These are phyloP conservation scores for Scheffersomyces ergatensis DNA, from an alignment of 805 yeast species.

Conservation along the genomic window DNA sequence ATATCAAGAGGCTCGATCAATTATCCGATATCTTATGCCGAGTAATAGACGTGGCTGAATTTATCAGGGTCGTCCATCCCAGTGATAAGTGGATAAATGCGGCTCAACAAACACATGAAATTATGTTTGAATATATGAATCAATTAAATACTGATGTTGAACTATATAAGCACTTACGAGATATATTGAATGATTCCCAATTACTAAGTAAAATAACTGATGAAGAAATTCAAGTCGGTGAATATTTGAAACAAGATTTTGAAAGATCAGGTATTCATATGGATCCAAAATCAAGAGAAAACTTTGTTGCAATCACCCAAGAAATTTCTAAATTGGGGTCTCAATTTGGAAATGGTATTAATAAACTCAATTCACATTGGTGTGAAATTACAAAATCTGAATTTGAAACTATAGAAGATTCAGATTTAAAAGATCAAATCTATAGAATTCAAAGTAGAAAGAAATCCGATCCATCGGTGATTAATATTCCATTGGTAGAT, in stretches of 20 bases:
- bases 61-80: conserved; percentile 87
- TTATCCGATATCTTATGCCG: conserved; percentile 86
- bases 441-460: not conserved
- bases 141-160: conserved; percentile 79
- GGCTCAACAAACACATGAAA: conserved; percentile 85
- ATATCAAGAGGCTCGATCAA: conserved; percentile 70
- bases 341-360: conserved; percentile 57
- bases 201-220: conserved; percentile 39
- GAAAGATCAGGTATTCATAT: conserved; percentile 86
- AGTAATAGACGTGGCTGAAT: conserved; percentile 91
- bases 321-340: conserved; percentile 81
- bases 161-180: conserved; percentile 57
- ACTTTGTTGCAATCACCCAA: conserved; percentile 77
- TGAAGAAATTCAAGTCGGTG: conserved; percentile 84
- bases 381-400: conserved; percentile 30
- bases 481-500: conserved; percentile 46
- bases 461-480: conserved; percentile 2
- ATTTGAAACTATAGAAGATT: conserved; percentile 23
- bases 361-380: conserved; percentile 31
- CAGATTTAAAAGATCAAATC: conserved; percentile 22
- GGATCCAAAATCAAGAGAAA: conserved; percentile 59
- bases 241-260: conserved; percentile 77
- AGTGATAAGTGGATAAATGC: conserved; percentile 64
- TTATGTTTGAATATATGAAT: conserved; percentile 92
- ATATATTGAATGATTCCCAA: conserved; percentile 46